phyloP scores from a whole-genome alignment of 1,284 basidiomycete species.

The Macrocystidia cucumis region DNA sequence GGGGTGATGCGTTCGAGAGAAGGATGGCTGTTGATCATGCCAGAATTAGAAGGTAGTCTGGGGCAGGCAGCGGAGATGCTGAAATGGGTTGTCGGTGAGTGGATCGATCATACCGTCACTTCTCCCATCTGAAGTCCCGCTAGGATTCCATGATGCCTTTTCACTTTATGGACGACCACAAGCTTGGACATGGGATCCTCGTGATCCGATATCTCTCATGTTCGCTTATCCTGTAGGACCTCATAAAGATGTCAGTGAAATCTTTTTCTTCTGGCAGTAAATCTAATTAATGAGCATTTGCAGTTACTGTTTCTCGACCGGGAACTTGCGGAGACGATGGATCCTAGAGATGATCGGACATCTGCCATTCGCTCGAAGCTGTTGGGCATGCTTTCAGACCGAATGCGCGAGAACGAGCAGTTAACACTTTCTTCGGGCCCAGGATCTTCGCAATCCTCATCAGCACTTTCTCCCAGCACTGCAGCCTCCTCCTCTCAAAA shows the following conservation, averaged over 20 bases:
- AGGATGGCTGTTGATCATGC: constrained; percentile 86
- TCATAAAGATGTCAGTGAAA: constrained; percentile 54
- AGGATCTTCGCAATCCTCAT: not conserved
- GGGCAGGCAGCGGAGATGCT: constrained; percentile 71
- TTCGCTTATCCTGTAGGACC: constrained; percentile 78
- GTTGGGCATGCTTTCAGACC: constrained; percentile 54
- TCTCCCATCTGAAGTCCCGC: constrained; percentile 8
- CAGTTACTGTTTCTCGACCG: constrained; percentile 89
- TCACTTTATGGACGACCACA: constrained; percentile 81
- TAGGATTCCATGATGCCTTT: constrained; percentile 84
- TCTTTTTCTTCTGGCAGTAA: too few relatives aligned
- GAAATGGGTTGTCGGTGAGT: constrained; percentile 85
- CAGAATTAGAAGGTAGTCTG: constrained; percentile 49
- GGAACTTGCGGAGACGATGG: constrained; percentile 72
- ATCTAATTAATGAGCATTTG: constrained; percentile 5
- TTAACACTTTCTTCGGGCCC: constrained; percentile 1
- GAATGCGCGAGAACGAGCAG: constrained; percentile 42
- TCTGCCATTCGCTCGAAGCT: constrained; percentile 60
- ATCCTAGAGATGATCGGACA: constrained; percentile 75
- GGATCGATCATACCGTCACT: constrained; percentile 5
- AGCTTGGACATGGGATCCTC: constrained; percentile 82
- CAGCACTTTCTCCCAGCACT: too few relatives aligned
- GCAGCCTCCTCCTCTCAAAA: too few relatives aligned
- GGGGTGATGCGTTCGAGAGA: constrained; percentile 55
- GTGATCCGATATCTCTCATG: constrained; percentile 70